Percentiles rank a stretch among this genome's conserved stretches.
phyloP scores from a whole-genome alignment of 2,329 filamentous ascomycete genomes.

The Thielaviopsis ethacetica region DNA sequence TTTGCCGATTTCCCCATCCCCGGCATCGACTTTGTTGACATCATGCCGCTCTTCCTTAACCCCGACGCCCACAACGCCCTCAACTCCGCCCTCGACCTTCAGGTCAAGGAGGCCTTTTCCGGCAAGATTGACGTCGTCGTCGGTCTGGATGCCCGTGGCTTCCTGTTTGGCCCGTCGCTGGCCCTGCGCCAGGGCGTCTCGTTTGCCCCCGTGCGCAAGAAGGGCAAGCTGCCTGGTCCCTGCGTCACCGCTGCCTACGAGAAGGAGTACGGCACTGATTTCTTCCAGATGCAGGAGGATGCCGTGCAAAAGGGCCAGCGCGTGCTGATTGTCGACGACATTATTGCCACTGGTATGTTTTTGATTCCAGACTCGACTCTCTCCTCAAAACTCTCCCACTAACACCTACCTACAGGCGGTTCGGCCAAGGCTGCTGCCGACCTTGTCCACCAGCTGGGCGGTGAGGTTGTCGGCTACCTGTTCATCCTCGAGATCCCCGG shows the following conservation, averaged over 20 bases:
- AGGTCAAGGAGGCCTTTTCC: conserved; percentile 49
- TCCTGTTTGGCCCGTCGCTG: conserved; percentile 83
- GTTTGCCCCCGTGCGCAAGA: conserved; percentile 88
- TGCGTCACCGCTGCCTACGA: conserved; percentile 72
- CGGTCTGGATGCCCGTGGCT: conserved; percentile 84
- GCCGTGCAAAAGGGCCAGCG: conserved; percentile 73
- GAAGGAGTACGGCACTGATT: conserved; percentile 93
- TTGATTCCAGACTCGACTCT: too few species aligned
- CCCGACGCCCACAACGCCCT: conserved; percentile 58
- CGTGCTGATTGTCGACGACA: conserved; percentile 89
- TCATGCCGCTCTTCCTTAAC: conserved; percentile 86
- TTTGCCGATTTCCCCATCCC: conserved; percentile 84
- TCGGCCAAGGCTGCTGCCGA: conserved; percentile 77
- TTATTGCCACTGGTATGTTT: conserved; percentile 84
- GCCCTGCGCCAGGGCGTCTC: conserved; percentile 67
- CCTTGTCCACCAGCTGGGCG: conserved; percentile 73
- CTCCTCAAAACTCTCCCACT: too few species aligned
- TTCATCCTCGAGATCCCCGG: conserved; percentile 95
- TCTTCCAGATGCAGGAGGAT: conserved; percentile 88
- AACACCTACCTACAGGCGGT: conserved; percentile 70
- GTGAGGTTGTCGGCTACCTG: conserved; percentile 71
- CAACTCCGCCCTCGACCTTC: conserved; percentile 69
- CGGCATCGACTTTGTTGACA: conserved; percentile 94
- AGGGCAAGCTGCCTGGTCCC: conserved; percentile 86
- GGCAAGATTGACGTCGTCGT: conserved; percentile 75